Percentiles rank a stretch among this genome's conserved stretches.
Evolutionary conservation across 78 protist genomes (phyloP).

Genomic region (Mantamonas sphyraenae): DNA sequence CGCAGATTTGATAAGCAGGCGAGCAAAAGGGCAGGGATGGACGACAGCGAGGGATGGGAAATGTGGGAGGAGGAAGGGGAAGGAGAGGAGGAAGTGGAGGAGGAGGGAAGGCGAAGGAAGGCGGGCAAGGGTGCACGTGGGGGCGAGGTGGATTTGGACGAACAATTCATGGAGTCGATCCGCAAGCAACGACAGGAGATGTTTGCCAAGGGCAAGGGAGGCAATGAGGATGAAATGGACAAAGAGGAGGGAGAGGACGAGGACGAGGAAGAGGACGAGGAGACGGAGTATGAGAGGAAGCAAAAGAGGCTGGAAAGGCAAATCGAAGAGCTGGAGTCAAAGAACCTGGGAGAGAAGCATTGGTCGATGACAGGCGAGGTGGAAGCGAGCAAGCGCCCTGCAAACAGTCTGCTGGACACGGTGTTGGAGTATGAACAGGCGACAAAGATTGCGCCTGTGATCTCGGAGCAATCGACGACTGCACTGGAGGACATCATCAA

Average conservation of each 20-base stretch:
- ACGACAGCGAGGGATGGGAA: too few species aligned
- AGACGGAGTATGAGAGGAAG: neutral
- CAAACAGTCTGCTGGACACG: conserved; percentile 5
- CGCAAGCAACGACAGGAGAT: neutral
- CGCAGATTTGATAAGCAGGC: too few species aligned
- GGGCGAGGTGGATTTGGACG: neutral
- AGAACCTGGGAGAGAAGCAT: neutral
- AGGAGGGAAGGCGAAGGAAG: too few species aligned
- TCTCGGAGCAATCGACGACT: neutral
- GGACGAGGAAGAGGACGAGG: conserved; percentile 1
- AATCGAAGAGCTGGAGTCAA: too few species aligned
- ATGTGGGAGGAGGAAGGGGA: too few species aligned
- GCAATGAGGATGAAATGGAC: neutral
- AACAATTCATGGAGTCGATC: neutral
- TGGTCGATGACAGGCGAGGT: neutral
- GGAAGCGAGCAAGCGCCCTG: neutral
- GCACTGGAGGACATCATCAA: neutral
- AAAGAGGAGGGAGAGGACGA: neutral
- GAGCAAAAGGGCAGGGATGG: too few species aligned
- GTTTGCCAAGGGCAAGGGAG: neutral
- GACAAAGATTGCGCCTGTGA: neutral
- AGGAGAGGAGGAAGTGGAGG: too few species aligned
- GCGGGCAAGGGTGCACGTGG: too few species aligned
- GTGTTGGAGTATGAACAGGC: conserved; percentile 7
- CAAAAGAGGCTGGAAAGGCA: neutral